Evolutionary conservation across 495 filamentous ascomycete genomes (phyloP).

Genomic region (Peziza echinospora): DNA sequence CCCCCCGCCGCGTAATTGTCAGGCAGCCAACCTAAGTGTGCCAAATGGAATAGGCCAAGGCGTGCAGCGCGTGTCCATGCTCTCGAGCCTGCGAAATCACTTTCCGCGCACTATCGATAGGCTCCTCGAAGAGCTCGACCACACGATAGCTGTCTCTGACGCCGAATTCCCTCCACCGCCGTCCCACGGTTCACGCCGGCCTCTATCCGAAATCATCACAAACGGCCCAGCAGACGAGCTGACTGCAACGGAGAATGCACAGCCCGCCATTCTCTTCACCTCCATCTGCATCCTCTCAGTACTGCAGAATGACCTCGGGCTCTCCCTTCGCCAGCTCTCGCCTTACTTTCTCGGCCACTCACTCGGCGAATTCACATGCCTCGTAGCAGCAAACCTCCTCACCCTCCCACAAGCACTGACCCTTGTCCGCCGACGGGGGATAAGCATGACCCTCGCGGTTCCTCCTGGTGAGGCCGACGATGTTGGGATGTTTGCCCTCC

Average conservation of each 20-base stretch:
- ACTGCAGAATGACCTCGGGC: constrained; percentile 58
- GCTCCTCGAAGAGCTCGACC: constrained; percentile 68
- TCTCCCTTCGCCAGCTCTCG: constrained; percentile 3
- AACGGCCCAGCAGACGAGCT: constrained; percentile 53
- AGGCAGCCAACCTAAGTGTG: no score
- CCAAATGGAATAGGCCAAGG: no score
- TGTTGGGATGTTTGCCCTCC: constrained; percentile 83
- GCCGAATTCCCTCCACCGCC: constrained; percentile 34
- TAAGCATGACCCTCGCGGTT: constrained; percentile 56
- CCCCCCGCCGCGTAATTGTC: no score
- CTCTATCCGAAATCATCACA: constrained; percentile 55
- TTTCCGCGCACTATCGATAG: constrained; percentile 54
- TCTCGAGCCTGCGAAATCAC: constrained; percentile 54
- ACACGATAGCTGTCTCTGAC: constrained; percentile 36
- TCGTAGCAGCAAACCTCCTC: constrained; percentile 64
- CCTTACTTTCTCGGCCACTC: constrained; percentile 67
- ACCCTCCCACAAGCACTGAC: constrained; percentile 52
- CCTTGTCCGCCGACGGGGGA: constrained; percentile 57
- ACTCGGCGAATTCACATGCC: constrained; percentile 81
- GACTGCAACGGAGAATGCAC: constrained; percentile 66
- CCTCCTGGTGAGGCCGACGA: constrained; percentile 40
- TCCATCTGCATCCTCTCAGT: constrained; percentile 78
- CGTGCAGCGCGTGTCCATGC: constrained; percentile 87
- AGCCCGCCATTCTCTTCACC: constrained; percentile 90
- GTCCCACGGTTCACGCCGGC: constrained; percentile 41